A percentile compares a stretch with the other conserved stretches of the same genome.
phyloP scores from a whole-genome alignment of 1,284 basidiomycete genomes.

The Melampsora larici-populina region DNA sequence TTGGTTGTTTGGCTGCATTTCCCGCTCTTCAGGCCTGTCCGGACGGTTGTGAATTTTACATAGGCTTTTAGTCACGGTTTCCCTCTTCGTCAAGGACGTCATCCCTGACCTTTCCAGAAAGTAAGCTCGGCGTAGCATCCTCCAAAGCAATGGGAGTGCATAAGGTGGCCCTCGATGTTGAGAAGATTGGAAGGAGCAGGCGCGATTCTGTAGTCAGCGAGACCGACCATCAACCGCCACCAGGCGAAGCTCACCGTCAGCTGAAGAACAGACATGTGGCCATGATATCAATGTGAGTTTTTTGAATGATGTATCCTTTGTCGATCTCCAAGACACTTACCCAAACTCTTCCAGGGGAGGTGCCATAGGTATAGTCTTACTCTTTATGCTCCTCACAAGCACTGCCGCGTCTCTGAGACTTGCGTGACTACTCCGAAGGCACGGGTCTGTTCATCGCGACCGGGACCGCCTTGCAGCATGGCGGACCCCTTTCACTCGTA shows the following conservation, averaged over 20 bases:
- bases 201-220: background rate
- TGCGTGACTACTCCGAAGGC: background rate
- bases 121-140: too few species aligned
- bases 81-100: too few species aligned
- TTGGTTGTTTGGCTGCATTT: too few species aligned
- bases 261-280: conserved; percentile 43
- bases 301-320: background rate
- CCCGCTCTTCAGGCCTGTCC: too few species aligned
- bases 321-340: background rate
- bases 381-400: too few species aligned
- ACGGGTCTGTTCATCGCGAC: conserved; percentile 41
- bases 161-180: background rate
- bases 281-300: conserved; percentile 43
- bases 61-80: too few species aligned
- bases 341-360: conserved; percentile 17
- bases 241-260: conserved; percentile 24
- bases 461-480: conserved; percentile 33
- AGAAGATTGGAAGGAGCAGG: background rate
- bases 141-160: background rate
- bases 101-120: too few species aligned
- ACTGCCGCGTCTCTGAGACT: too few species aligned
- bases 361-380: conserved; percentile 33
- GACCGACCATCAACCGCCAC: background rate
- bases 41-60: too few species aligned
- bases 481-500: conserved; percentile 32